These are phyloP conservation scores for Boletus pseudo-olivaceus DNA, from an alignment of 768 basidiomycete genomes.

Conservation along the genomic window DNA sequence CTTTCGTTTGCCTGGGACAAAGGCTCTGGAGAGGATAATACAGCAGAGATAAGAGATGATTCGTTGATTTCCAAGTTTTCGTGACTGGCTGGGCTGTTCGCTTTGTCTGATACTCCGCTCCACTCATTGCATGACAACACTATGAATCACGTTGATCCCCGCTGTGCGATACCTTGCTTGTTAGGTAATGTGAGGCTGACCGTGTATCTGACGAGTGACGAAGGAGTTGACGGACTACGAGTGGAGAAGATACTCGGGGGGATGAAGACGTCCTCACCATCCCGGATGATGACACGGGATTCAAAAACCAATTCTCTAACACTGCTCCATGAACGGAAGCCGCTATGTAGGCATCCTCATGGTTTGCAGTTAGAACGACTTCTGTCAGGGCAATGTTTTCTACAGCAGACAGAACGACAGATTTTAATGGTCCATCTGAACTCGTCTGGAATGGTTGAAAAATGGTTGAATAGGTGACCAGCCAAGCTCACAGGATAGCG, in stretches of 20 bases:
- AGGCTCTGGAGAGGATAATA: conserved; percentile 29
- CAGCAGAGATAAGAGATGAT: conserved; percentile 59
- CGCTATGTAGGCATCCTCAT: conserved; percentile 44
- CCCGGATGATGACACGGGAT: conserved; percentile 47
- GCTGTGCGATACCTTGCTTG: conserved; percentile 59
- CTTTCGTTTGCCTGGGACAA: conserved; percentile 4
- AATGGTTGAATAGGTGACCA: conserved; percentile 32
- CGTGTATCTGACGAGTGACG: conserved; percentile 37
- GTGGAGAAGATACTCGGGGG: conserved; percentile 18
- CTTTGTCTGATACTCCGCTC: conserved; percentile 2
- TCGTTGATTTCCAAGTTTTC: conserved; percentile 69
- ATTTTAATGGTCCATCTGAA: conserved; percentile 8
- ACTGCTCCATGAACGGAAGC: conserved; percentile 33
- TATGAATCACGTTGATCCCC: conserved; percentile 51
- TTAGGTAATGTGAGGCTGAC: conserved; percentile 67
- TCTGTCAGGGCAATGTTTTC: conserved; percentile 43
- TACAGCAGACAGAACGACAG: conserved; percentile 19
- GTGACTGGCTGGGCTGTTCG: conserved; percentile 11
- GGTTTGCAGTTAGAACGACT: conserved; percentile 50
- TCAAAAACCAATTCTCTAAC: conserved; percentile 45
- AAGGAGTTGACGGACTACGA: conserved; percentile 8
- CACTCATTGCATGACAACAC: conserved; percentile 35
- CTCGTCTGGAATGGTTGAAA: conserved; percentile 28
- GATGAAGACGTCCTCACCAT: conserved; percentile 41
- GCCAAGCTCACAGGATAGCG: conserved; percentile 40